Evolutionary conservation across 2,329 filamentous ascomycete species (phyloP).

Genomic region (Curvularia spicifera): DNA sequence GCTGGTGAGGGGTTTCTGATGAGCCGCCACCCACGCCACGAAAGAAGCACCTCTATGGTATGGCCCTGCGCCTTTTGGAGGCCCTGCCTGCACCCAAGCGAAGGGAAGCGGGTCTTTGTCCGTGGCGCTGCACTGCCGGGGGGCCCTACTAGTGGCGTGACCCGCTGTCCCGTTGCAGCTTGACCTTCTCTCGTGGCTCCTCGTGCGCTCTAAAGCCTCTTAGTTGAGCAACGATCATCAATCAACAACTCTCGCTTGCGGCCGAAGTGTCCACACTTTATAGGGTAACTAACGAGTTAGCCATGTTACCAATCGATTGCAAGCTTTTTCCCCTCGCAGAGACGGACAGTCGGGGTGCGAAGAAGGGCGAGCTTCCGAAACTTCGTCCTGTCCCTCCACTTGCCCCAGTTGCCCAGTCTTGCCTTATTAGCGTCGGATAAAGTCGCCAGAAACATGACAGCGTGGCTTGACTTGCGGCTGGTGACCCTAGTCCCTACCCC

Average conservation of each 20-base stretch:
- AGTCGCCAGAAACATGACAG: constrained; percentile 31
- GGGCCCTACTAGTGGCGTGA: constrained; percentile 28
- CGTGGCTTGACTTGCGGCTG: constrained; percentile 41
- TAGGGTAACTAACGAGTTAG: constrained; percentile 12
- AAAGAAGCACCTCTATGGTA: constrained; percentile 25
- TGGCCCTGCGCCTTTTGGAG: constrained; percentile 25
- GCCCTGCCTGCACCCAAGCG: constrained; percentile 23
- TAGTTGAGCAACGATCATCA: constrained; percentile 36
- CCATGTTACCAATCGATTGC: constrained; percentile 27
- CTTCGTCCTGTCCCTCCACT: constrained; percentile 20
- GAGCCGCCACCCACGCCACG: constrained; percentile 44
- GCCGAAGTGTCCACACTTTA: constrained; percentile 12
- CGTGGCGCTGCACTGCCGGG: constrained; percentile 21
- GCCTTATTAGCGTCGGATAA: constrained; percentile 30
- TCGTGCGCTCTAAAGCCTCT: constrained; percentile 37
- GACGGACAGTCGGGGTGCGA: constrained; percentile 25
- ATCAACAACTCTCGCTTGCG: constrained; percentile 16
- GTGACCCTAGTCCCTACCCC: constrained; percentile 30
- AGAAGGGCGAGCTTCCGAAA: constrained; percentile 29
- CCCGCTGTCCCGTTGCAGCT: constrained; percentile 31
- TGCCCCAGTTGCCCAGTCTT: constrained; percentile 27
- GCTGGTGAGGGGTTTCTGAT: constrained; percentile 28
- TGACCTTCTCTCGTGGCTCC: constrained; percentile 28
- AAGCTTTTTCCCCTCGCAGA: constrained; percentile 24
- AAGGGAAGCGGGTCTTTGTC: constrained; percentile 26